Evolutionary conservation across 192 early-diverging fungal genomes (phyloP).

Genomic region (Coemansia sp.): DNA sequence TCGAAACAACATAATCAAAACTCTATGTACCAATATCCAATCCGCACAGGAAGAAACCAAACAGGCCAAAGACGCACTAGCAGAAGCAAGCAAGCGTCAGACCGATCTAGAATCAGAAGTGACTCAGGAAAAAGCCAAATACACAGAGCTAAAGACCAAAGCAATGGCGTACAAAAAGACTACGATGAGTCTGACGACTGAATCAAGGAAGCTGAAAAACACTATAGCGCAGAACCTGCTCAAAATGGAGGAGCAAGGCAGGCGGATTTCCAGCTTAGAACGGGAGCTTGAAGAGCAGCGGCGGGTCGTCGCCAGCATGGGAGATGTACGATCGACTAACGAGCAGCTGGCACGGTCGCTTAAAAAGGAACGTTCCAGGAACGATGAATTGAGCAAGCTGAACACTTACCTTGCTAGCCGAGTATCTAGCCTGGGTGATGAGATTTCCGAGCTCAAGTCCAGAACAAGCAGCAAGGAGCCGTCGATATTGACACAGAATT

Average conservation of each 20-base stretch:
- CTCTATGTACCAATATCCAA: constrained; percentile 25
- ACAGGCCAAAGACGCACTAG: constrained; percentile 6
- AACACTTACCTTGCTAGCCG: constrained; percentile 25
- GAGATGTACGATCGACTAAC: constrained; percentile 37
- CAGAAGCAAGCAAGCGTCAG: not conserved
- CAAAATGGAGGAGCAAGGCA: constrained; percentile 18
- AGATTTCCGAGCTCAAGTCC: not conserved
- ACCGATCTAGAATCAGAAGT: not conserved
- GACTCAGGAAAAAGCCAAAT: not conserved
- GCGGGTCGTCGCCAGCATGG: constrained; percentile 33
- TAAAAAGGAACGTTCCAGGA: constrained; percentile 30
- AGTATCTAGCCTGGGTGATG: constrained; percentile 5
- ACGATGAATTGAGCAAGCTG: constrained; percentile 7
- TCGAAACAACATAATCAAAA: constrained; percentile 10
- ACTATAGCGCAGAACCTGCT: constrained; percentile 29
- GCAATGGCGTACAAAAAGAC: constrained; percentile 13
- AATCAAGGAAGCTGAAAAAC: constrained; percentile 16
- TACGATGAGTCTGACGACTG: constrained; percentile 1
- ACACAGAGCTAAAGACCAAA: constrained; percentile 4
- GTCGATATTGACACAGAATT: too few relatives aligned
- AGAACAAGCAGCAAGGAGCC: too few relatives aligned
- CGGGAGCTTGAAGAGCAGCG: constrained; percentile 37
- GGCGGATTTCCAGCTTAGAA: constrained; percentile 2
- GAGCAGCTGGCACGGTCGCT: constrained; percentile 38
- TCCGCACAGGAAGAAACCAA: constrained; percentile 23